phyloP scores from a whole-genome alignment of 306 rosid species.

The Echinosophora koreensis region DNA sequence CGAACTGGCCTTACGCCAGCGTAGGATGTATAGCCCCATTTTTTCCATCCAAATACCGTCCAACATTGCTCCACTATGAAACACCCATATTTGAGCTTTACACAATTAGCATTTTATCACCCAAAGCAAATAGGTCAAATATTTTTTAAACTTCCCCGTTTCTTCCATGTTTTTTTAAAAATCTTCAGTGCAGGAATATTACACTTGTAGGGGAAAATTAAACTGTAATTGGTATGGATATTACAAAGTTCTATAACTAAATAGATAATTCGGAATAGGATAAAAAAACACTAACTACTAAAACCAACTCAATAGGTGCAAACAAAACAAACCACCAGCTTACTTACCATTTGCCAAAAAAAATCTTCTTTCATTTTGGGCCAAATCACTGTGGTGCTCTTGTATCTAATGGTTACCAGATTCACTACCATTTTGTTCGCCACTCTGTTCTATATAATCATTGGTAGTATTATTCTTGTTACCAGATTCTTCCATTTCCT shows the following conservation, averaged over 20 bases:
- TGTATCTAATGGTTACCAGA: conserved; percentile 59
- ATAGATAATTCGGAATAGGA: conserved; percentile 35
- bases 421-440: conserved; percentile 59
- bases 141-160: neutral
- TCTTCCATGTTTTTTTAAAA: neutral
- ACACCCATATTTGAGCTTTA: conserved; percentile 32
- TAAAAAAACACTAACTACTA: conserved; percentile 37
- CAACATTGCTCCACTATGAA: neutral
- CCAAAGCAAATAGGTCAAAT: neutral
- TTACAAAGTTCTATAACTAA: conserved; percentile 52
- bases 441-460: conserved; percentile 56
- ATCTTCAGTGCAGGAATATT: conserved; percentile 4
- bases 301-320: conserved; percentile 42
- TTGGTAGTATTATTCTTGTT: conserved; percentile 46
- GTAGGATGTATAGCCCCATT: too few relatives aligned
- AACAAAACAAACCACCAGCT: conserved; percentile 58
- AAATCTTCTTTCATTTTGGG: conserved; percentile 11
- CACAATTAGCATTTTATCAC: neutral
- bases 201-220: conserved; percentile 53
- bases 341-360: conserved; percentile 45
- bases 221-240: conserved; percentile 25
- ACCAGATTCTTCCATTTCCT: conserved; percentile 65
- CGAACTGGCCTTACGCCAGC: neutral
- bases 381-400: conserved; percentile 47
- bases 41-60: conserved; percentile 8